Conservation (phyloP, 169 alveolate genomes). For the Eimeria praecox region DNA sequence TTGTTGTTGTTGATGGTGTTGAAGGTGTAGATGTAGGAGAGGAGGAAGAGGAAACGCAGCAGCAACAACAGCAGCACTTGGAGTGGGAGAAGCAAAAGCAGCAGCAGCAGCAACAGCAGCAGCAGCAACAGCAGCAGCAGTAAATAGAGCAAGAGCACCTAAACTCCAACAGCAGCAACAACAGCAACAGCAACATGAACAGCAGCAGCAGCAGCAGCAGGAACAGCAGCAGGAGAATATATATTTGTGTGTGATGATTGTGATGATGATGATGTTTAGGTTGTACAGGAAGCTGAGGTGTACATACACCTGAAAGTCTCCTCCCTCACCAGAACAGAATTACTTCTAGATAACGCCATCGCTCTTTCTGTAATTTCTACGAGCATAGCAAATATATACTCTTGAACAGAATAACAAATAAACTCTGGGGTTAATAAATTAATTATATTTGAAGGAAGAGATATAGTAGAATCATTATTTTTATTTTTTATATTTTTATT, state of each 20-base stretch:
- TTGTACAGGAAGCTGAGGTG: neutral
- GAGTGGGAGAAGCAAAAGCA: too few species aligned
- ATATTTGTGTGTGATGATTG: too few species aligned
- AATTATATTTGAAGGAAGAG: neutral
- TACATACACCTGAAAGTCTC: neutral
- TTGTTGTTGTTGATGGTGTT: neutral
- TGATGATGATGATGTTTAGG: too few species aligned
- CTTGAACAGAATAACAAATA: constrained; percentile 97
- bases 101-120: too few species aligned
- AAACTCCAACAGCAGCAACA: too few species aligned
- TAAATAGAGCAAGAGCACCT: too few species aligned
- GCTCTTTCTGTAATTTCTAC: constrained; percentile 99
- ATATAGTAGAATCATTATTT: too few species aligned
- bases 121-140: too few species aligned
- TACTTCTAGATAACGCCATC: constrained; percentile 97
- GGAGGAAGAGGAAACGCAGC: neutral
- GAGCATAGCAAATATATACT: constrained; percentile 98
- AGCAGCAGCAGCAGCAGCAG: too few species aligned
- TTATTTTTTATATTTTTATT: neutral
- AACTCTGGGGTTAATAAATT: constrained; percentile 56
- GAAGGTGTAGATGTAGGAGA: neutral
- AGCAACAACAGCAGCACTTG: too few species aligned
- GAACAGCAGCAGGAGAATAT: neutral
- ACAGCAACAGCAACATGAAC: too few species aligned
- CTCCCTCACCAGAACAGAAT: constrained; percentile 91